Evolutionary conservation across 1,284 basidiomycete species (phyloP).

Genomic region (Malassezia restricta): DNA sequence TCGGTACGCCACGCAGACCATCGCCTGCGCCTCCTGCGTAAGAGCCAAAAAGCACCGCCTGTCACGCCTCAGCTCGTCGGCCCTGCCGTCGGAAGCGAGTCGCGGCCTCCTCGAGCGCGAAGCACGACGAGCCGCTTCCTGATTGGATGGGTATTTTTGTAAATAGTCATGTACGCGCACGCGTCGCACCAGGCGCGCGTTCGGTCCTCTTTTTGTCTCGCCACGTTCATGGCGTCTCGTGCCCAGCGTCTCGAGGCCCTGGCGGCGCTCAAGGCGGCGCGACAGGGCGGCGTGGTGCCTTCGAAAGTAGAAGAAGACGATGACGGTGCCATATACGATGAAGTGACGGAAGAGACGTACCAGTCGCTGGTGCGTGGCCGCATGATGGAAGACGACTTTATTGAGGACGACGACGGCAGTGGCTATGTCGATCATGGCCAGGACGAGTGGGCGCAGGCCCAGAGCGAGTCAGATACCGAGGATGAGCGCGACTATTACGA

Average conservation of each 20-base stretch:
- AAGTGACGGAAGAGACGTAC: constrained; percentile 84
- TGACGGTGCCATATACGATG: constrained; percentile 63
- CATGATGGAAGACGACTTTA: constrained; percentile 83
- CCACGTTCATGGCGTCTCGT: constrained; percentile 21
- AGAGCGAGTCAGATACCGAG: constrained; percentile 22
- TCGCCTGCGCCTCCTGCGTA: too few relatives aligned
- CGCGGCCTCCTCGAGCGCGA: constrained; percentile 15
- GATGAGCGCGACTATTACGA: constrained; percentile 40
- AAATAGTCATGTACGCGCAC: not conserved
- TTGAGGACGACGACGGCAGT: constrained; percentile 71
- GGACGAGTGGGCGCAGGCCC: constrained; percentile 65
- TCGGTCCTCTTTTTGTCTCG: not conserved
- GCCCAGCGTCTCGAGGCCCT: constrained; percentile 35
- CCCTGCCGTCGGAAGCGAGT: constrained; percentile 10
- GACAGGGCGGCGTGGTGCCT: constrained; percentile 20
- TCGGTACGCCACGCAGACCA: not conserved
- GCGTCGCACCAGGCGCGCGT: not conserved
- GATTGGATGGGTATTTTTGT: not conserved
- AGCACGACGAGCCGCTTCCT: not conserved
- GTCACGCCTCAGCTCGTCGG: constrained; percentile 9
- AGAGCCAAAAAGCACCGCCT: not conserved
- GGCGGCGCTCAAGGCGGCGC: constrained; percentile 39
- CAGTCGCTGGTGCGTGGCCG: constrained; percentile 69
- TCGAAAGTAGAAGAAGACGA: constrained; percentile 47
- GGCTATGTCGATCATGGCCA: constrained; percentile 93